Evolutionary conservation across 202 grass and related monocot genomes (phyloP).

Genomic region (Zoysia matrella): DNA sequence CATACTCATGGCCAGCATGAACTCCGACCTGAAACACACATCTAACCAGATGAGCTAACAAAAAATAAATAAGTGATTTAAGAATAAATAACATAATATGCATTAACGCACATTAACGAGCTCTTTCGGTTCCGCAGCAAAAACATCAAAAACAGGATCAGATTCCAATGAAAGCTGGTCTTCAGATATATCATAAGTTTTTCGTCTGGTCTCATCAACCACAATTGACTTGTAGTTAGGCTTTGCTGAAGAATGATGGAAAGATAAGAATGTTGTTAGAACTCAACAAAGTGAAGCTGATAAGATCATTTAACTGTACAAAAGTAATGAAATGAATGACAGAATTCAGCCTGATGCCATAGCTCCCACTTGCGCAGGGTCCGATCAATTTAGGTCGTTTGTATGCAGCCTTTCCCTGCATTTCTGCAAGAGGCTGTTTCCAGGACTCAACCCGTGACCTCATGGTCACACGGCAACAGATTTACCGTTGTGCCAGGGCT

Average conservation of each 20-base stretch:
- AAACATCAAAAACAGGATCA: constrained; percentile 63
- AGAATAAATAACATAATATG: constrained; percentile 5
- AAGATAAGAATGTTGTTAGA: constrained; percentile 31
- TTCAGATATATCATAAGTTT: constrained; percentile 53
- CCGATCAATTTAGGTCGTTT: too few relatives aligned
- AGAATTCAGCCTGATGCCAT: too few relatives aligned
- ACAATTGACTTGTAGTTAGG: too few relatives aligned
- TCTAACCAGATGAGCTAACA: constrained; percentile 43
- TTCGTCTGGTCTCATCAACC: too few relatives aligned
- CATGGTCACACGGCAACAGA: too few relatives aligned
- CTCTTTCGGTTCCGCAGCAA: constrained; percentile 61
- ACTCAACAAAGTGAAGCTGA: constrained; percentile 16
- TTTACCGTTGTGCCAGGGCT: too few relatives aligned
- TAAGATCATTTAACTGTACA: constrained; percentile 15
- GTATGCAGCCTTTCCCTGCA: too few relatives aligned
- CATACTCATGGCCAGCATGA: constrained; percentile 75
- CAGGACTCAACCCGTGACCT: too few relatives aligned
- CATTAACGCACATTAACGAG: constrained; percentile 74
- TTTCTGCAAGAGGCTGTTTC: too few relatives aligned
- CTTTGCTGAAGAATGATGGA: constrained; percentile 55
- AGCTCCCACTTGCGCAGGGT: too few relatives aligned
- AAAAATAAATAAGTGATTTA: constrained; percentile 32
- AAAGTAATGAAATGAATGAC: constrained; percentile 22
- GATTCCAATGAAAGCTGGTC: constrained; percentile 57
- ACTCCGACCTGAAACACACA: constrained; percentile 71